These are phyloP conservation scores for Ceratobasidium sp. DNA, from an alignment of 1,284 basidiomycete species.

Conservation along the genomic window DNA sequence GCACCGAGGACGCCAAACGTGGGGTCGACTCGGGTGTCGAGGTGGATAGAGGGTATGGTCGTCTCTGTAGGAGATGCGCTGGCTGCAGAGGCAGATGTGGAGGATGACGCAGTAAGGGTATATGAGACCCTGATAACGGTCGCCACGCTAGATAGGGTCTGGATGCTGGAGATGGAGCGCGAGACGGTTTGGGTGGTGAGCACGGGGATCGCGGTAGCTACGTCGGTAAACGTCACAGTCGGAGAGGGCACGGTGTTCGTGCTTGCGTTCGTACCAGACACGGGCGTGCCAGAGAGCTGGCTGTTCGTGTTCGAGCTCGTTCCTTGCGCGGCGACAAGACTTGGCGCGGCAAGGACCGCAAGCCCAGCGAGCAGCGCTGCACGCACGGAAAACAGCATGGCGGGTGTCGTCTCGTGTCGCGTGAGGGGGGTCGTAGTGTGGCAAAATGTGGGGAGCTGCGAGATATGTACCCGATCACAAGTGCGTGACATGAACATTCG, in stretches of 20 bases:
- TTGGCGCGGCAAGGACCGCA: conserved; percentile 8
- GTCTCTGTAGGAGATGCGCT: conserved; percentile 59
- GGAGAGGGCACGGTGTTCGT: conserved; percentile 2
- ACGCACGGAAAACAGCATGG: conserved; percentile 8
- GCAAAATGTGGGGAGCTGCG: too few species aligned
- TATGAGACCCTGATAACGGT: conserved; percentile 37
- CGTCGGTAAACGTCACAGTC: conserved; percentile 25
- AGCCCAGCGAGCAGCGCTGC: conserved; percentile 3
- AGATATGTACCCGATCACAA: too few species aligned
- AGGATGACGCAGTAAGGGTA: conserved; percentile 48
- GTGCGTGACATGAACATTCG: too few species aligned
- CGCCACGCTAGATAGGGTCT: conserved; percentile 37
- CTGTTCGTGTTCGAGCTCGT: conserved; percentile 9
- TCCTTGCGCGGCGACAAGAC: conserved; percentile 6
- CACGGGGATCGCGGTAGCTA: neutral
- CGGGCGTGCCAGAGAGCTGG: neutral
- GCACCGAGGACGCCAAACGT: conserved; percentile 91
- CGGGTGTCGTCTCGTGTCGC: conserved; percentile 20
- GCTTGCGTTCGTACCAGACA: too few species aligned
- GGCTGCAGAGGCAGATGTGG: conserved; percentile 58
- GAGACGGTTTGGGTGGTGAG: conserved; percentile 31
- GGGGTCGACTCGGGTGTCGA: conserved; percentile 83
- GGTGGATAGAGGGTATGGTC: conserved; percentile 58
- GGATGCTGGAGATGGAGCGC: conserved; percentile 11
- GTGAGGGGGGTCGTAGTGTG: too few species aligned